Base-by-base conservation (phyloP, 2,329 filamentous ascomycete species). In the Penicillium palitans region DNA sequence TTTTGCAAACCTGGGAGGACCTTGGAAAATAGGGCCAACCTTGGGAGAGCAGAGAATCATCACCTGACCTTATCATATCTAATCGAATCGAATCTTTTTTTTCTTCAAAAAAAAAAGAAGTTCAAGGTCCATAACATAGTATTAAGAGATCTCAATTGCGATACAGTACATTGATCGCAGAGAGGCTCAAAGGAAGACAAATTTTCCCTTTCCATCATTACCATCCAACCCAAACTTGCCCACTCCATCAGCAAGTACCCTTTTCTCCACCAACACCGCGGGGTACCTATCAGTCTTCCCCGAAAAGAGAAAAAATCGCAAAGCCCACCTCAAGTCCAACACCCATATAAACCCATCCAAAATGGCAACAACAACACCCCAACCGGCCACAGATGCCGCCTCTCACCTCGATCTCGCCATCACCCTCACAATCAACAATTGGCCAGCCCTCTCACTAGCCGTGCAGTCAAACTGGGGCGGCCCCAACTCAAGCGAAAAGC, bases 401-500 rank as follows among this genome's bases (percentile, higher is more conserved):
- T 76, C 82, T 64, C 83, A 86, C 70, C 90, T 98, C 79, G 95
- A 98, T 74, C 88, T 95, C 70, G 90, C 87, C 71, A 89, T 97
- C 68, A 91, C 91, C 73, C 88, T 95, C 73, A 80, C 89, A 44
- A 86, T 99, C 65, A 87, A 93, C 79, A 85, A 90, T 71, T 99
- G 95, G 95, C 87, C 90, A 8, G 89, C 91, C 33, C 87, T 99
- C 54, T 89, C 89, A 49, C 87, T 96, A 71, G 91, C 95, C 47
- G 90, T 97, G 45, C 85, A 90, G 73, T 91, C 91, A 74, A 83
- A 86, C 77, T 96, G 93, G 89, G 95, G 93, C 68, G 95, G 93
- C 2, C 86, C 90, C 41, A 87, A 91, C 70, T 89, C 87, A 24
- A 76, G 82, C 60, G 91, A 96, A 76, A 98, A 98, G 80, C 90